A percentile compares a stretch with the other conserved stretches of the same genome.
phyloP scores from a whole-genome alignment of 2,329 filamentous ascomycete genomes.

The Sordariomycetes sp. region DNA sequence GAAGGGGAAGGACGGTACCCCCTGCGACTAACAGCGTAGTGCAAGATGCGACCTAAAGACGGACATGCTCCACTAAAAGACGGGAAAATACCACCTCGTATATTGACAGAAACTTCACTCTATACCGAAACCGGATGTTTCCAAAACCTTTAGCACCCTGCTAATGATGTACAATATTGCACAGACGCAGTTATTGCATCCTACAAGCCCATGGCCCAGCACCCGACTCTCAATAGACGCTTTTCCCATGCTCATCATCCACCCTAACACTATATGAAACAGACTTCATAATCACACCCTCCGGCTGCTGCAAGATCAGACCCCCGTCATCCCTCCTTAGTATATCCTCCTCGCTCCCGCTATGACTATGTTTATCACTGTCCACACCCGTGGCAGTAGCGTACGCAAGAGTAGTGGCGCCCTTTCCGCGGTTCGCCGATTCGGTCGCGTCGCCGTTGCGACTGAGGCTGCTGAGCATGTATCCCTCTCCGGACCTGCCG shows the following conservation, averaged over 20 bases:
- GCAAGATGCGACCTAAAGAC: no score
- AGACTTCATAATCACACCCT: constrained; percentile 21
- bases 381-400: constrained; percentile 4
- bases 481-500: constrained; percentile 15
- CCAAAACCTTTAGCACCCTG: no score
- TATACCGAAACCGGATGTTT: no score
- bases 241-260: constrained; percentile 12
- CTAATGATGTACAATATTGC: not conserved
- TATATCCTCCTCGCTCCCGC: constrained; percentile 25
- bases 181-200: not conserved
- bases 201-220: not conserved
- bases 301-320: not conserved
- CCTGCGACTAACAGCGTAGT: no score
- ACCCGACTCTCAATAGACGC: no score
- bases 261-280: constrained; percentile 26
- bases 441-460: constrained; percentile 8
- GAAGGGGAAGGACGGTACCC: no score
- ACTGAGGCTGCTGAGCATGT: constrained; percentile 24
- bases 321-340: constrained; percentile 11
- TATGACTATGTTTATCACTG: not conserved
- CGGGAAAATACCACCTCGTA: no score
- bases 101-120: no score
- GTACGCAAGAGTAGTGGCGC: constrained; percentile 7
- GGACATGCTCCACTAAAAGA: no score
- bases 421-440: constrained; percentile 13